Percentiles rank a stretch among this genome's conserved stretches.
Conservation (phyloP, 2,329 filamentous ascomycete genomes). For the Pseudophaeomoniella oleicola region DNA sequence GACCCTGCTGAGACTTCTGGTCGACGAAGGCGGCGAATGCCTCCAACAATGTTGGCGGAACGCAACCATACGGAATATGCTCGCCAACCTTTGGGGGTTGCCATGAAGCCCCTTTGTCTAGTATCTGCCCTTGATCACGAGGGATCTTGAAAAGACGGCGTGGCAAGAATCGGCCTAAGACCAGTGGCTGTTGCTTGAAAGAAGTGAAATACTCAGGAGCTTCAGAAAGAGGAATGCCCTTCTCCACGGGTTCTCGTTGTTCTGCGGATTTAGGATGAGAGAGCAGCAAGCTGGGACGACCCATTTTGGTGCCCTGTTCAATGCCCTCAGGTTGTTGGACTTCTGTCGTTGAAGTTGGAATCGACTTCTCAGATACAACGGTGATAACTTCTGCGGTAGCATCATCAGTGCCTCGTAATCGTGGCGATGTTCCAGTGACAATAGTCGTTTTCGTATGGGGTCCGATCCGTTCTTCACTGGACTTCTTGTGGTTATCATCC, state of each 20-base stretch:
- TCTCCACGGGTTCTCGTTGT: too few species aligned
- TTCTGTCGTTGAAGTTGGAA: too few species aligned
- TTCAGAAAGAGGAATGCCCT: too few species aligned
- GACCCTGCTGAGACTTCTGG: too few species aligned
- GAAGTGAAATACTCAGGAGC: too few species aligned
- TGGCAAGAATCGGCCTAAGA: constrained; percentile 4
- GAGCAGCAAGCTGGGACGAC: neutral
- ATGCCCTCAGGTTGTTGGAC: too few species aligned
- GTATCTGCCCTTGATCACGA: constrained; percentile 7
- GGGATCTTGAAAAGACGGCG: constrained; percentile 4
- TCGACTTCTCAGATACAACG: neutral
- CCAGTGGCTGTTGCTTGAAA: too few species aligned
- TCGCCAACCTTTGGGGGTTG: constrained; percentile 10
- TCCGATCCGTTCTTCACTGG: too few species aligned
- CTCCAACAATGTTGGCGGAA: constrained; percentile 6
- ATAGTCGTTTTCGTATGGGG: too few species aligned
- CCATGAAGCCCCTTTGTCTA: constrained; percentile 11
- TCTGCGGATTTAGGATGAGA: neutral
- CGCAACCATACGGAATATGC: constrained; percentile 5
- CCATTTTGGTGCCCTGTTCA: too few species aligned
- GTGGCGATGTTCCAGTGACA: constrained; percentile 12
- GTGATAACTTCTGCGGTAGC: neutral
- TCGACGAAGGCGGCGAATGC: neutral
- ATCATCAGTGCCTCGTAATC: constrained; percentile 3
- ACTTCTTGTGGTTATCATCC: too few species aligned